Evolutionary conservation across 129 eudicot species (phyloP).

Genomic region (Centrapalus pauciflorus): DNA sequence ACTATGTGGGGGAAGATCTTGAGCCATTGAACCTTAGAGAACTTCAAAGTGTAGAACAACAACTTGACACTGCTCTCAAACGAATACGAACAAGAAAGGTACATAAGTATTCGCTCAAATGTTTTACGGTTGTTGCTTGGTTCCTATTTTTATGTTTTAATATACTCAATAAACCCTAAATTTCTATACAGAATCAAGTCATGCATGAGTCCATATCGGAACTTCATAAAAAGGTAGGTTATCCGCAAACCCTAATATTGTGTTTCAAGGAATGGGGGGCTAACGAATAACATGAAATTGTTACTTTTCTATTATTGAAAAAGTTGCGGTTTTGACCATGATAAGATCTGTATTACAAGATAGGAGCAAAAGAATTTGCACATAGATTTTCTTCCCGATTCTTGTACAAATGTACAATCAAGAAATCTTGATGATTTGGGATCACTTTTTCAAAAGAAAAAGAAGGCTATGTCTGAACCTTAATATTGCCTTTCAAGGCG

Average conservation of each 20-base stretch:
- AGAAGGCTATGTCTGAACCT: too few species aligned
- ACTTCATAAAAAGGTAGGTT: conserved; percentile 89
- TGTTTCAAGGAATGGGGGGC: too few species aligned
- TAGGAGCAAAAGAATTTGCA: too few species aligned
- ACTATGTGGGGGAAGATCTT: conserved; percentile 32
- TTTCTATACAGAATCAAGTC: conserved; percentile 61
- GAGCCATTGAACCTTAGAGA: neutral
- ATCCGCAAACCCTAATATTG: neutral
- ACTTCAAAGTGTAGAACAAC: neutral
- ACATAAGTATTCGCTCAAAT: neutral
- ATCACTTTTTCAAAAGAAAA: neutral
- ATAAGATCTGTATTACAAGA: too few species aligned
- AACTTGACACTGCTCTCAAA: neutral
- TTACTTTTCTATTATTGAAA: neutral
- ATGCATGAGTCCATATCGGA: conserved; percentile 77
- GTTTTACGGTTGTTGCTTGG: neutral
- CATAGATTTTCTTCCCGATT: too few species aligned
- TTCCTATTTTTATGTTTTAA: neutral
- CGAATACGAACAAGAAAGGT: conserved; percentile 66
- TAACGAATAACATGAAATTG: too few species aligned
- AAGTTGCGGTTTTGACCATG: too few species aligned
- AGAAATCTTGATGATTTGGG: neutral
- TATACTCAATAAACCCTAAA: neutral
- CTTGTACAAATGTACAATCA: neutral
- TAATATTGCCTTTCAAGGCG: neutral